Percentiles rank a stretch among this genome's conserved stretches.
phyloP scores from a whole-genome alignment of 225 moss, liverwort and hornwort species.

The Neckera pumila region DNA sequence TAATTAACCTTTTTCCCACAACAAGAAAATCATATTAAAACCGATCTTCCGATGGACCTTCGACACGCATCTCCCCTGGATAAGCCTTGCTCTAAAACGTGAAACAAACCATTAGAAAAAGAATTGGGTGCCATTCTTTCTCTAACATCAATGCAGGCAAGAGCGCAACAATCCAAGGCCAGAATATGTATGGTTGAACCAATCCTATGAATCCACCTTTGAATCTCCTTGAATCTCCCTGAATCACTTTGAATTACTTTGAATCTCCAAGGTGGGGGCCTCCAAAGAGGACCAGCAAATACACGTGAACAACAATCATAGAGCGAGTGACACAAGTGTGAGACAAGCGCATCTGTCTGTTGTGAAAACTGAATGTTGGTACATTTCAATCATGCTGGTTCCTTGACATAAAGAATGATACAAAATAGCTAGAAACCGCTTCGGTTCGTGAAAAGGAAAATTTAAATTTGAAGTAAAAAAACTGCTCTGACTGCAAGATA shows the following conservation, averaged over 20 bases:
- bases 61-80: not conserved
- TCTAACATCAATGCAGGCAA: not conserved
- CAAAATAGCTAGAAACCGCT: constrained; percentile 1
- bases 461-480: not conserved
- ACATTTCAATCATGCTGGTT: constrained; percentile 1
- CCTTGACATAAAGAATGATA: not conserved
- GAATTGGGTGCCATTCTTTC: not conserved
- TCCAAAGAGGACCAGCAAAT: not conserved
- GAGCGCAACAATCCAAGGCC: too few species aligned
- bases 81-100: not conserved
- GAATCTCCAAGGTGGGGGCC: too few species aligned
- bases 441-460: not conserved
- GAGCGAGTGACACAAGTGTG: not conserved
- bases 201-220: not conserved
- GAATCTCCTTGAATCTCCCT: not conserved
- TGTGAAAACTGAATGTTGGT: not conserved
- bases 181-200: not conserved
- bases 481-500: not conserved
- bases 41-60: too few species aligned
- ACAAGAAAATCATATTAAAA: not conserved
- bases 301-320: not conserved
- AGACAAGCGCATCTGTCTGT: not conserved
- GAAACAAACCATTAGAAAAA: not conserved
- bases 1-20: not conserved
- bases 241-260: not conserved